phyloP scores from a whole-genome alignment of 2,329 filamentous ascomycete species.

The Stylonectria norvegica region DNA sequence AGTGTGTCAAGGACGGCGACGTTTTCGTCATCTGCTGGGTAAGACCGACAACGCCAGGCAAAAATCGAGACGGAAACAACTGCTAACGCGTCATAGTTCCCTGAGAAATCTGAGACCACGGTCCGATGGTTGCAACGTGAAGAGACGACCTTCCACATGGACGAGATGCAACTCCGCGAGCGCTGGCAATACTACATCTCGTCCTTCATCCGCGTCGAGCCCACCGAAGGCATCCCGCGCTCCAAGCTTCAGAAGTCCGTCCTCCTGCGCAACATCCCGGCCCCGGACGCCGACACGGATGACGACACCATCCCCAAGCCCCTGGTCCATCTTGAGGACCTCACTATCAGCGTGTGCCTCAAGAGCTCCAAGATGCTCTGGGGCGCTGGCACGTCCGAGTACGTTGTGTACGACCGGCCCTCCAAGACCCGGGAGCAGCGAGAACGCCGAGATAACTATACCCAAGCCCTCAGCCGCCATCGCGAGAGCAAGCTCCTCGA shows the following conservation, averaged over 20 bases:
- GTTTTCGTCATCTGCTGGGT: constrained; percentile 89
- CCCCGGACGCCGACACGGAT: constrained; percentile 59
- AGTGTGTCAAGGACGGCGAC: constrained; percentile 87
- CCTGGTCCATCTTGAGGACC: constrained; percentile 61
- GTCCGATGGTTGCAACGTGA: constrained; percentile 68
- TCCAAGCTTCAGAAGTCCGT: constrained; percentile 65
- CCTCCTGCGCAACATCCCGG: constrained; percentile 67
- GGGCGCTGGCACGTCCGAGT: constrained; percentile 66
- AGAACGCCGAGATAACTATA: constrained; percentile 43
- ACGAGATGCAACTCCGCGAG: constrained; percentile 79
- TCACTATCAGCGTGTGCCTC: constrained; percentile 71
- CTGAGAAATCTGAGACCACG: constrained; percentile 63
- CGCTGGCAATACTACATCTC: constrained; percentile 96
- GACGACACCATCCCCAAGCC: constrained; percentile 60
- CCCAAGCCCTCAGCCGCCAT: constrained; percentile 56
- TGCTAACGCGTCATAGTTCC: constrained; percentile 51
- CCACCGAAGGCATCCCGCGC: constrained; percentile 73
- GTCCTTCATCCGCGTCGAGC: constrained; percentile 82
- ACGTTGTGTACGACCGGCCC: constrained; percentile 67
- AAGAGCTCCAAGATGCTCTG: constrained; percentile 79
- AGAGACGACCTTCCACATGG: constrained; percentile 77
- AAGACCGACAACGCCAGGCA: constrained; percentile 53
- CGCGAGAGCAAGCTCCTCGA: constrained; percentile 69
- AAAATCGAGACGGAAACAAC: constrained; percentile 1
- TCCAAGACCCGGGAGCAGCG: constrained; percentile 66